Evolutionary conservation across 2,329 filamentous ascomycete genomes (phyloP).

Genomic region (Zymoseptoria pseudotritici): DNA sequence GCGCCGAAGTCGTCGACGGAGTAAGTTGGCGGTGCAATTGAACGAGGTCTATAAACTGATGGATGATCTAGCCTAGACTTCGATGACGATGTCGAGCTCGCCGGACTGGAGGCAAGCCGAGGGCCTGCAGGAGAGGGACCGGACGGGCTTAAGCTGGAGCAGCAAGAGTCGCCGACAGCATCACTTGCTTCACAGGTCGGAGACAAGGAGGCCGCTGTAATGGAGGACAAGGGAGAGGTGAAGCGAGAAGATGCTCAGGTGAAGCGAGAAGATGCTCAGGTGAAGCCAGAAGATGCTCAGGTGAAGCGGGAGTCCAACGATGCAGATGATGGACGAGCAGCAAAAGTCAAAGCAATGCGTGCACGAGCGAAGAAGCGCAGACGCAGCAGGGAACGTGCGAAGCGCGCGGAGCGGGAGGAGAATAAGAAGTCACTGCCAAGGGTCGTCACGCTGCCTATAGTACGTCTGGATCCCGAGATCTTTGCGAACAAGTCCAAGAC

Average conservation of each 20-base stretch:
- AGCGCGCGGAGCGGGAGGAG: background rate
- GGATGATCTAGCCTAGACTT: background rate
- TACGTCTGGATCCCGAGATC: background rate
- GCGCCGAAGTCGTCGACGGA: background rate
- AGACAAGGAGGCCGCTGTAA: background rate
- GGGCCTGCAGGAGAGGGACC: background rate
- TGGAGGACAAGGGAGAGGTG: background rate
- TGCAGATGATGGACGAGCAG: background rate
- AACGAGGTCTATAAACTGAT: background rate
- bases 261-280: background rate
- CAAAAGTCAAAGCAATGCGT: background rate
- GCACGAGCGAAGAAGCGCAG: background rate
- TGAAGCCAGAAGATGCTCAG: background rate
- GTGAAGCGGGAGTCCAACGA: background rate
- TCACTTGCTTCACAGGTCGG: background rate
- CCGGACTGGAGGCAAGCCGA: background rate
- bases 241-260: background rate
- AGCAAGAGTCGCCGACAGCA: background rate
- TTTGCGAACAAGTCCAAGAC: background rate
- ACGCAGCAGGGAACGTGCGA: background rate
- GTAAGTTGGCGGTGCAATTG: slow-evolving; percentile 1
- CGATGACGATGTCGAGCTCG: background rate
- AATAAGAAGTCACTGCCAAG: background rate
- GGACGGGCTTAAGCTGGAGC: background rate
- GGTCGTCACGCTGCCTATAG: background rate